Conservation (phyloP, 768 basidiomycete species). For the Porpolomopsis calyptriformis region DNA sequence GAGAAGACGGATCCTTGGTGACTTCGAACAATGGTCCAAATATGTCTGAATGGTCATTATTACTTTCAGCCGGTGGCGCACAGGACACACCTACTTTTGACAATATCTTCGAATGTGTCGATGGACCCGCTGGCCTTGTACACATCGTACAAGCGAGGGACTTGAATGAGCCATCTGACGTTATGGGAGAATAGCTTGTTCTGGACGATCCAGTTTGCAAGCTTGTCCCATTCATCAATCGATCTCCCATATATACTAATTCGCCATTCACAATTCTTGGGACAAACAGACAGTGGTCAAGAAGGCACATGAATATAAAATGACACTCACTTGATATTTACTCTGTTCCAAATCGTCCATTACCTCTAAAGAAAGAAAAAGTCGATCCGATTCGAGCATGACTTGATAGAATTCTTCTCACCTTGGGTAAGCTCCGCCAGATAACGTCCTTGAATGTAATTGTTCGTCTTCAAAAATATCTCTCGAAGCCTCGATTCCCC, state of each 20-base stretch:
- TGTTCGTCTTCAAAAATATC: slow-evolving; percentile 98
- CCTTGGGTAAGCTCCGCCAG: slow-evolving; percentile 91
- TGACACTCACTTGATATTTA: slow-evolving; percentile 80
- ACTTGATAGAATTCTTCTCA: slow-evolving; percentile 18
- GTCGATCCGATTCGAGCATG: not conserved
- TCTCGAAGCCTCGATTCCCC: slow-evolving; percentile 91
- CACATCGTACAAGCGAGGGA: slow-evolving; percentile 89
- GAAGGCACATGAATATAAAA: not conserved
- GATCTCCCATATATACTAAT: slow-evolving; percentile 89
- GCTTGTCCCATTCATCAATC: slow-evolving; percentile 88
- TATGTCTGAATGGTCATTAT: slow-evolving; percentile 46
- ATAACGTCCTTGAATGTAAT: slow-evolving; percentile 84
- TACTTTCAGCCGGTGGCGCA: not conserved
- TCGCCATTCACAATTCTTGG: slow-evolving; percentile 91
- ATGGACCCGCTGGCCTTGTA: slow-evolving; percentile 85
- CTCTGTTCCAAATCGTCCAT: slow-evolving; percentile 97
- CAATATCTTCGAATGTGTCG: slow-evolving; percentile 81
- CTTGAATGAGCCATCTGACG: slow-evolving; percentile 94
- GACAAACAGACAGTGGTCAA: not conserved
- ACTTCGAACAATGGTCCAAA: slow-evolving; percentile 94
- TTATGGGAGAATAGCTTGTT: slow-evolving; percentile 94
- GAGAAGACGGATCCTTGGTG: slow-evolving; percentile 77
- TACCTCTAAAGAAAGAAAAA: slow-evolving; percentile 48
- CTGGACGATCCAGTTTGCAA: slow-evolving; percentile 93
- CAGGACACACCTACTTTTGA: slow-evolving; percentile 58